These are phyloP conservation scores for Coemansia sp. DNA, from an alignment of 192 early-diverging fungal species.

Conservation along the genomic window DNA sequence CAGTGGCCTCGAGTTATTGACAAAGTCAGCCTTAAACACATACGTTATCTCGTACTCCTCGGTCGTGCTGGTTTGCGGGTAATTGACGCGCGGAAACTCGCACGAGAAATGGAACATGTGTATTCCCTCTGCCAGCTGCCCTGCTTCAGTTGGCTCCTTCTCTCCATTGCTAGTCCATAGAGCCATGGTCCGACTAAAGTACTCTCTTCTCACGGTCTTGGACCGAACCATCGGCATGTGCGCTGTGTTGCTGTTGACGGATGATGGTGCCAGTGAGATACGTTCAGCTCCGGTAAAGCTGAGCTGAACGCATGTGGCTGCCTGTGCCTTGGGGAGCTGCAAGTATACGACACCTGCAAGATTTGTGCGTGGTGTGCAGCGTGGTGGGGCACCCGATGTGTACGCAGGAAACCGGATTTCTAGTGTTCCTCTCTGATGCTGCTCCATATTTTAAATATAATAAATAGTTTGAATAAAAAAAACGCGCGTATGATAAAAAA, in stretches of 20 bases:
- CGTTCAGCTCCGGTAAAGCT: constrained; percentile 41
- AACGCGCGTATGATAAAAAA: not conserved
- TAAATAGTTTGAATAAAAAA: not conserved
- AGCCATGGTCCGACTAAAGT: constrained; percentile 39
- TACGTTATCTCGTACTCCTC: constrained; percentile 45
- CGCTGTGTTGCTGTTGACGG: constrained; percentile 27
- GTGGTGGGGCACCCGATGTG: constrained; percentile 39
- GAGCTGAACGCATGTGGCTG: constrained; percentile 31
- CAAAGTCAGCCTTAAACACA: constrained; percentile 31
- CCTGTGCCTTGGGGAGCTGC: constrained; percentile 15
- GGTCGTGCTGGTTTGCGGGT: constrained; percentile 36
- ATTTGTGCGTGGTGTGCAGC: constrained; percentile 45
- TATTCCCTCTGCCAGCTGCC: constrained; percentile 22
- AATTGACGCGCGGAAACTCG: constrained; percentile 52
- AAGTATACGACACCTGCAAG: constrained; percentile 42
- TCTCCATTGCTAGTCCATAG: constrained; percentile 44
- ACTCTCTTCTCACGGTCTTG: constrained; percentile 33
- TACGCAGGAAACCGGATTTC: constrained; percentile 52
- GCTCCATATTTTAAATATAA: not conserved
- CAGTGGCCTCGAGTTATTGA: not conserved
- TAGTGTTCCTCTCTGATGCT: constrained; percentile 10
- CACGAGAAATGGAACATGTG: constrained; percentile 55
- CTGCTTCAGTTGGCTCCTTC: not conserved
- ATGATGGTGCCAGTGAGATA: constrained; percentile 33
- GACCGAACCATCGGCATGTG: constrained; percentile 17